Conservation (phyloP, 164 flowering plant genomes). For the Warburgia ugandensis region DNA sequence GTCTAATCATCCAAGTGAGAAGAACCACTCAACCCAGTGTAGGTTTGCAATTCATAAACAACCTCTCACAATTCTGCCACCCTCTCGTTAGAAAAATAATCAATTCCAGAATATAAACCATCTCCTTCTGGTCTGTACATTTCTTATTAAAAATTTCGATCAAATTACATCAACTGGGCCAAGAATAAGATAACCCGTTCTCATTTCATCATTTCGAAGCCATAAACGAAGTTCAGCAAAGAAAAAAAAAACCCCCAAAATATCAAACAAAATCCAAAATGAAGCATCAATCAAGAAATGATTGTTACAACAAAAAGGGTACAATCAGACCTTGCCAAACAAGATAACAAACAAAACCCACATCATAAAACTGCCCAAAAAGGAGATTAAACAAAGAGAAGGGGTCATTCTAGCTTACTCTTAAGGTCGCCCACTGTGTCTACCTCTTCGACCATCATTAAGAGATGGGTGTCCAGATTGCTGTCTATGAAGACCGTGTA, state of each 20-base stretch:
- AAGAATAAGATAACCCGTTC: no score
- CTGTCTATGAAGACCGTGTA: conserved; percentile 53
- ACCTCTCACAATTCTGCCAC: no score
- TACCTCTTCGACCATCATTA: conserved; percentile 28
- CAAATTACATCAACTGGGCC: no score
- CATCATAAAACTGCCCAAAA: no score
- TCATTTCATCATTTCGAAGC: no score
- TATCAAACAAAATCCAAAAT: not conserved
- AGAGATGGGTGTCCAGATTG: conserved; percentile 65
- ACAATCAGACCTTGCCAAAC: not conserved
- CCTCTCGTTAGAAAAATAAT: no score
- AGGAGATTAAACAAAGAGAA: not conserved
- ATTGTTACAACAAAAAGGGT: not conserved
- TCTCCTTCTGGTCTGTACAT: no score
- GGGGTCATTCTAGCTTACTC: conserved; percentile 22
- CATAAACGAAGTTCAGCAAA: not conserved
- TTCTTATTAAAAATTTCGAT: no score
- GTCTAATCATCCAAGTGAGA: no score
- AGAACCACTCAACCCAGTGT: no score
- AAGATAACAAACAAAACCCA: not conserved
- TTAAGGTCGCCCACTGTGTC: conserved; percentile 57
- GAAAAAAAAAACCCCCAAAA: not conserved
- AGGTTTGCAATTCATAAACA: no score
- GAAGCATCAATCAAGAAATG: not conserved
- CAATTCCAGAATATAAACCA: no score